Evolutionary conservation across 2,329 filamentous ascomycete genomes (phyloP).

Genomic region (Dothideomycetes sp.): DNA sequence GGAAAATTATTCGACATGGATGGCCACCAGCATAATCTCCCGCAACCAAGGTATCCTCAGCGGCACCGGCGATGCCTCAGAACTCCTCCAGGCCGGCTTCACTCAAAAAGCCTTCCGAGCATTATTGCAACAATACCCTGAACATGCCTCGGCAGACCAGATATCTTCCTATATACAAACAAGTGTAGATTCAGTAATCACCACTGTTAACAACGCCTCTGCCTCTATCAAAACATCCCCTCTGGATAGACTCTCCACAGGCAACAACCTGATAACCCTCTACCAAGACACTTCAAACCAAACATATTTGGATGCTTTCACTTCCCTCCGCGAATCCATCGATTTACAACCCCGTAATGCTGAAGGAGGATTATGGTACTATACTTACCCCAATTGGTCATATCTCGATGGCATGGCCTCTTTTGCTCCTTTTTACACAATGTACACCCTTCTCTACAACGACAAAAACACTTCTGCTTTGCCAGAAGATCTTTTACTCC

Average conservation of each 20-base stretch:
- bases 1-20: constrained; percentile 16
- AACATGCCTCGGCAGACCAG: no score
- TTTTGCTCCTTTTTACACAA: constrained; percentile 35
- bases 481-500: constrained; percentile 23
- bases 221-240: no score
- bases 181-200: no score
- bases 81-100: no score
- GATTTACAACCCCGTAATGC: constrained; percentile 23
- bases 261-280: constrained; percentile 21
- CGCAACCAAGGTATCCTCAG: constrained; percentile 24
- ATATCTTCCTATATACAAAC: no score
- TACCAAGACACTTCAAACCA: constrained; percentile 16
- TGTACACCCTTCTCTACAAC: constrained; percentile 18
- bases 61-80: no score
- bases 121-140: no score
- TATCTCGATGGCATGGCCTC: constrained; percentile 48
- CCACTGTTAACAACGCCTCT: no score
- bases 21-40: constrained; percentile 26
- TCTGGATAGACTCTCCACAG: constrained; percentile 26
- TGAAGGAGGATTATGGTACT: constrained; percentile 29
- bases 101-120: no score
- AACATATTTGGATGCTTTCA: constrained; percentile 17
- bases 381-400: constrained; percentile 41
- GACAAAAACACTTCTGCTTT: constrained; percentile 14
- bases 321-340: constrained; percentile 21